Base-by-base conservation (phyloP, 805 yeast species). In the Lipomyces kockii region DNA sequence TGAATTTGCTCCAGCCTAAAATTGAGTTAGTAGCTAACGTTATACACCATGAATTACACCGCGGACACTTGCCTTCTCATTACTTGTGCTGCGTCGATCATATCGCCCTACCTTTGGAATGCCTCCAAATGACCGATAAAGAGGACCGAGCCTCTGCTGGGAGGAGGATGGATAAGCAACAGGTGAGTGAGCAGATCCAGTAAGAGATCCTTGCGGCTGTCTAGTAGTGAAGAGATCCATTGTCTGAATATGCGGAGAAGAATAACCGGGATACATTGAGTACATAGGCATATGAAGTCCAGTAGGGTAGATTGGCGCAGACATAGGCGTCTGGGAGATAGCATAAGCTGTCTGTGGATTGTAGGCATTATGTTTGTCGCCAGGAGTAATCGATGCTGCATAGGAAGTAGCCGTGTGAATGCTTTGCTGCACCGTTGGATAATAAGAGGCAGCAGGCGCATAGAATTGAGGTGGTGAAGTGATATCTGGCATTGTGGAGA, bases 251-350 rank as follows among this genome's bases (percentile, higher is more conserved):
- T 61, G 57, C 17, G 58, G 46, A 11, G 67, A 58, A n/a, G 56
- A 39, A 25, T 60, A 60, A 3, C 68, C 68, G 14, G 70, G 58
- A 61, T 65, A 65, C 59, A 67, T 60, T 8, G 71, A 37, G 59
- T 67, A 67, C 22, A 67, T 29, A 7, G 64, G 68, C 65, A 65
- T 49, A 7, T 58, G 64, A 27, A 64, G 53, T 25, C 34, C 63
- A 12, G 62, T 25, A 2, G 68, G 62, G 46, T 64, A 67, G 49
- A 67, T 46, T 25, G 69, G 59, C 12, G 64, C 60, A 25, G 60
- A 22, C 49, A 61, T n/a, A 14, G 63, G 60, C 7, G 64, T 39
- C 43, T 59, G 62, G 11, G 62, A 20, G 32, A 59, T 46, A 39
- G 61, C 29, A 46, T 59, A 59, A 29, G 60, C 60, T 11, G 35